Percentiles rank a stretch among this genome's conserved stretches.
Evolutionary conservation across 2,329 filamentous ascomycete genomes (phyloP).

Genomic region (Neophaeococcomyces aloes): DNA sequence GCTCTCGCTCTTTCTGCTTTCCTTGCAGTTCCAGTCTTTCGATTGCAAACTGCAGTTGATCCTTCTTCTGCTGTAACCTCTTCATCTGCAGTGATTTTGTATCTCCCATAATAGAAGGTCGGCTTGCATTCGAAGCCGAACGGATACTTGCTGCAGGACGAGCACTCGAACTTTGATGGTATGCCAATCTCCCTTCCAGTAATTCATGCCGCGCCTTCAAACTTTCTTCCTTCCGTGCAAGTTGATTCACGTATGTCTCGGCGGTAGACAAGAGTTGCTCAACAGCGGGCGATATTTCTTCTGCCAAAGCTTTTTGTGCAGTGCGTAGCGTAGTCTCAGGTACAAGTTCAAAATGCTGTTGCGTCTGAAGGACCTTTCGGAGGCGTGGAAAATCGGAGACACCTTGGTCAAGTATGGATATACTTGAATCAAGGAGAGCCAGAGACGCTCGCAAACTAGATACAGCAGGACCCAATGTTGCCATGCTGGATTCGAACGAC

Average conservation of each 20-base stretch:
- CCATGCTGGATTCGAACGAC: too few relatives aligned
- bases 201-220: constrained; percentile 74
- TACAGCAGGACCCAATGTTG: constrained; percentile 50
- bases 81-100: constrained; percentile 50
- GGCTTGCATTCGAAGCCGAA: constrained; percentile 17
- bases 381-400: constrained; percentile 55
- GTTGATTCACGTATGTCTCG: constrained; percentile 71
- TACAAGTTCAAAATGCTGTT: constrained; percentile 84
- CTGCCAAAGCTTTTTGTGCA: constrained; percentile 73
- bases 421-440: constrained; percentile 51
- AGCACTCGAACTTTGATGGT: constrained; percentile 25
- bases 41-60: constrained; percentile 75
- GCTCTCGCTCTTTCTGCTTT: constrained; percentile 60
- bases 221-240: constrained; percentile 71
- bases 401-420: constrained; percentile 49
- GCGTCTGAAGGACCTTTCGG: constrained; percentile 53
- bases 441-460: constrained; percentile 51
- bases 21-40: constrained; percentile 77
- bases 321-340: constrained; percentile 71
- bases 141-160: constrained; percentile 6
- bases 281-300: constrained; percentile 83
- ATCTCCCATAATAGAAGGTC: constrained; percentile 23
- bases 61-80: constrained; percentile 68
- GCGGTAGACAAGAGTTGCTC: constrained; percentile 67
- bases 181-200: constrained; percentile 59